These are phyloP conservation scores for Escovopsis sp. DNA, from an alignment of 2,329 filamentous ascomycete genomes.

Conservation along the genomic window DNA sequence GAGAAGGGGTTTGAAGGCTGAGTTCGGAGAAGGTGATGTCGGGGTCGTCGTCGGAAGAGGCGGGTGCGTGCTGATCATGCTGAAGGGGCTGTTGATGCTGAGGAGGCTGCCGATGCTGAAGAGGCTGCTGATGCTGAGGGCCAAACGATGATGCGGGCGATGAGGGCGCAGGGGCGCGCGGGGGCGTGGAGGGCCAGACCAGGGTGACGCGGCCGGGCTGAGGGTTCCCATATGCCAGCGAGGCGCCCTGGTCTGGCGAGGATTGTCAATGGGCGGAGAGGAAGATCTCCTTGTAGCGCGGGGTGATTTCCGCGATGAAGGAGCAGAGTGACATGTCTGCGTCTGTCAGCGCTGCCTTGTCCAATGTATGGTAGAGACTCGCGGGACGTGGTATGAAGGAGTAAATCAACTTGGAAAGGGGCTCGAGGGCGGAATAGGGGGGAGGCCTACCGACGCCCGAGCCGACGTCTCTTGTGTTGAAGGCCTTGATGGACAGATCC, in stretches of 20 bases:
- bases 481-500: slow-evolving; percentile 56
- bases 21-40: background rate
- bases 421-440: background rate
- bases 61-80: background rate
- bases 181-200: slow-evolving; percentile 20
- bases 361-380: background rate
- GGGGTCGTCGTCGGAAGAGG: background rate
- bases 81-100: background rate
- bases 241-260: slow-evolving; percentile 14
- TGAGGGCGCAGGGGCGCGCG: slow-evolving; percentile 4
- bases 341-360: background rate
- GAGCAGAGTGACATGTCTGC: slow-evolving; percentile 63
- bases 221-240: slow-evolving; percentile 7
- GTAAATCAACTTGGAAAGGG: background rate
- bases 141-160: background rate
- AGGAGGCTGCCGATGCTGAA: background rate
- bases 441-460: slow-evolving; percentile 48
- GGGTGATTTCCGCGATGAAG: slow-evolving; percentile 72
- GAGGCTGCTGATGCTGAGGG: background rate
- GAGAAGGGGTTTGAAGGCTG: no score
- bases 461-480: slow-evolving; percentile 57
- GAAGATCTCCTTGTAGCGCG: slow-evolving; percentile 69
- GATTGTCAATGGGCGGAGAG: slow-evolving; percentile 37
- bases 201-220: slow-evolving; percentile 22
- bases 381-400: no score